Base-by-base conservation (phyloP, 306 rosid genomes). In the Cucumis hystrix region DNA sequence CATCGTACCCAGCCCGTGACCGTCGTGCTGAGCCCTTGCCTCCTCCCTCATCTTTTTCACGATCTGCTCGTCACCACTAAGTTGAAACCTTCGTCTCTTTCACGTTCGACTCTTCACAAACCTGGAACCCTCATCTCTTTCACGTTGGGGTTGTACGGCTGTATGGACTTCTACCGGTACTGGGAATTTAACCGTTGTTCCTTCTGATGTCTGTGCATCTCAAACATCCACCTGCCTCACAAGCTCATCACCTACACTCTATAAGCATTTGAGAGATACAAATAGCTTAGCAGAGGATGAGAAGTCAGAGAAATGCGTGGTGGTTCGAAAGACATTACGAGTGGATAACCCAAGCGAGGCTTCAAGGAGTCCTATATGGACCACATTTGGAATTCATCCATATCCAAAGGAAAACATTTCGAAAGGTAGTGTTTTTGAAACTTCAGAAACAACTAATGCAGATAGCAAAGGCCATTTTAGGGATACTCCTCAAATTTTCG, bases 201-300 rank as follows among this genome's bases (percentile, higher is more conserved):
- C 86, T 45, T 86, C 90, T 60, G 83, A 81, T 20, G 77, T 74
- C 28, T 85, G 88, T 33, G 51, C 79, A 61, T 87, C 91, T 3
- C 86, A 83, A 0, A 77, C 88, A 7, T 80, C 93, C 7, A 75
- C 90, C 83, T 87, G 78, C 83, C 74, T 84, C 0, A 81, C 86
- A 12, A 85, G 78, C 82, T 86, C 79, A 16, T 85, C 86, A 1
- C 82, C 85, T 7, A 86, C 80, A 6, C 79, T 89, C 7, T 94
- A 92, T 2, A 89, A 91, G 77, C 97, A 88, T 77, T 78, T 75
- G 3, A 85, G 93, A 72, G 95, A 86, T 14, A 51, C 80, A 3
- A 49, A 78, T 28, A 49, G 61, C 76, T 72, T 41, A 52, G 28
- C 70, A 10, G 87, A 87, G 45, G 85, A 76, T 65, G 92, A 87